These are phyloP conservation scores for Magnolia kwangsiensis DNA, from an alignment of 164 flowering plant species.

Conservation along the genomic window DNA sequence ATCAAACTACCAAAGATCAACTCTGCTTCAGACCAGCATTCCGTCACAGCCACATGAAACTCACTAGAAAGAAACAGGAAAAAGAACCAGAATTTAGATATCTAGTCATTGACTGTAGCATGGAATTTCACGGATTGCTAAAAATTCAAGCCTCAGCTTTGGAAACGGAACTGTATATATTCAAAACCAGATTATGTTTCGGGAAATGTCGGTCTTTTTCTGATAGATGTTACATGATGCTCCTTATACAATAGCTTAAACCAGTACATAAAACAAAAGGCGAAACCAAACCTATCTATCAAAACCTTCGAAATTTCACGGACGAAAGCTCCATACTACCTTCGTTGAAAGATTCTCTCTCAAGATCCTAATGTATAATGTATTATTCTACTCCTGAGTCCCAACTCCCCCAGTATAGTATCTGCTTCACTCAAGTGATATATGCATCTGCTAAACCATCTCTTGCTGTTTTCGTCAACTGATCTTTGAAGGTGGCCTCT, in stretches of 20 bases:
- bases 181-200: not conserved
- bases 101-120: not conserved
- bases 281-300: not conserved
- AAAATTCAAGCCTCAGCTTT: not conserved
- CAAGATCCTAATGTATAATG: not conserved
- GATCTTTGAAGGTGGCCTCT: slow-evolving; percentile 40
- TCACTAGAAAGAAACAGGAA: not conserved
- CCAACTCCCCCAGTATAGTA: slow-evolving; percentile 12
- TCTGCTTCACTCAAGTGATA: slow-evolving; percentile 47
- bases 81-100: not conserved
- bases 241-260: slow-evolving; percentile 13
- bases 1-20: too few relatives aligned
- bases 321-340: slow-evolving; percentile 4
- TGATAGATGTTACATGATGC: slow-evolving; percentile 22
- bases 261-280: slow-evolving; percentile 5
- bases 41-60: too few relatives aligned
- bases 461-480: slow-evolving; percentile 11
- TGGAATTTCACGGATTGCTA: not conserved
- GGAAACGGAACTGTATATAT: not conserved
- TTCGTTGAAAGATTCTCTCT: not conserved
- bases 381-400: not conserved
- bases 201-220: slow-evolving; percentile 10
- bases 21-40: too few relatives aligned
- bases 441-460: slow-evolving; percentile 28
- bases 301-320: slow-evolving; percentile 8